These are phyloP conservation scores for Arthrobotrys conoides DNA, from an alignment of 2,329 filamentous ascomycete species.

Conservation along the genomic window DNA sequence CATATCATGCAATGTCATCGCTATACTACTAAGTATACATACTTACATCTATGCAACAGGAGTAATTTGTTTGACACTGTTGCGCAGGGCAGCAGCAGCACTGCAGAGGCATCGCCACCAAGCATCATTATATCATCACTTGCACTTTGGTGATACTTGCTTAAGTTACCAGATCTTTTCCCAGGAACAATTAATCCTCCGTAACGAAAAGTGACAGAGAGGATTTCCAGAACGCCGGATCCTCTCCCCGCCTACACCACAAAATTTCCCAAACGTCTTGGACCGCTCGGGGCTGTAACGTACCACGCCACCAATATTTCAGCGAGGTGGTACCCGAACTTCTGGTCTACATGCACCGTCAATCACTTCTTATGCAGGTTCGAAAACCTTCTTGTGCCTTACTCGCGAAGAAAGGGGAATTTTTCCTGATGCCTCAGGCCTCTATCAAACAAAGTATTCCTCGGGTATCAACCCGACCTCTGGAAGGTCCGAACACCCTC, in stretches of 20 bases:
- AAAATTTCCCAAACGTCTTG: constrained; percentile 27
- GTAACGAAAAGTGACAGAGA: constrained; percentile 22
- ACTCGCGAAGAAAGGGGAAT: constrained; percentile 30
- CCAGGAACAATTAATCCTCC: constrained; percentile 21
- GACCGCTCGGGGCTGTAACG: constrained; percentile 19
- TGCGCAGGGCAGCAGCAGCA: constrained; percentile 24
- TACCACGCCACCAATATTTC: constrained; percentile 40
- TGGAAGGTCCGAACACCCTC: constrained; percentile 50
- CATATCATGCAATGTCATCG: constrained; percentile 46
- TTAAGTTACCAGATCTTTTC: constrained; percentile 6
- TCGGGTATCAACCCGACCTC: constrained; percentile 40
- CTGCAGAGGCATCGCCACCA: constrained; percentile 17
- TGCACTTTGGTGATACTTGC: constrained; percentile 11
- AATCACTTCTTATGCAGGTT: constrained; percentile 38
- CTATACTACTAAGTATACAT: constrained; percentile 24
- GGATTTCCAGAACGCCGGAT: constrained; percentile 45
- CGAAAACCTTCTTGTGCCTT: constrained; percentile 31
- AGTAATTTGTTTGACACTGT: constrained; percentile 24
- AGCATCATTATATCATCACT: constrained; percentile 8
- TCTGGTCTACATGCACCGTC: constrained; percentile 45
- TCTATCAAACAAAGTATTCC: constrained; percentile 31
- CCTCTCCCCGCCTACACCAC: constrained; percentile 34
- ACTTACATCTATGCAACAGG: constrained; percentile 7
- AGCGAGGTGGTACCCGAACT: constrained; percentile 44
- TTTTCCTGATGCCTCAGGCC: constrained; percentile 31